Evolutionary conservation across 495 filamentous ascomycete genomes (phyloP), one percentile per base, ranked within the genome.

Genomic region (Lasiosphaeria miniovina): DNA sequence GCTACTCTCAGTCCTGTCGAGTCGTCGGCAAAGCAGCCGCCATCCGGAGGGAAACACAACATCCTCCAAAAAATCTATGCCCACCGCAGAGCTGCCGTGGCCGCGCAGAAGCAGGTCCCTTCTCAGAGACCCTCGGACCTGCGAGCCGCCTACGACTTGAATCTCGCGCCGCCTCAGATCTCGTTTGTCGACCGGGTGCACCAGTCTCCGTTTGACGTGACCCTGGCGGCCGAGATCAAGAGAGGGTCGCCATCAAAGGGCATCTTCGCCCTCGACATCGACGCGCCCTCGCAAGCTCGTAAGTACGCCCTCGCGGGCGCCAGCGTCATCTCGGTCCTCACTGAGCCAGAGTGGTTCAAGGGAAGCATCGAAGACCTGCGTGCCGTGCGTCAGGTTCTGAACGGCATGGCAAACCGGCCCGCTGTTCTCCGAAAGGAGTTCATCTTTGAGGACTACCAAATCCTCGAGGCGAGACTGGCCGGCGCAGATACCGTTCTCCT

Each of bases 291-390:
- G 9, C 94, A 99, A 75, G 94, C 94, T 49, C 85, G 89, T 55
- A 89, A 87, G 61, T 99, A 98, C 70, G 95, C 95, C 11, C 82
- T 92, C 7, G 92, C 95, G 12, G 95, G 94, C 24, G 95, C 94
- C 33, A 96, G 93, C 64, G 89, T 95, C 35, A 98, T 98, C 65
- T 97, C 93, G 10, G 95, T 99, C 11, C 84, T 99, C 55, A 99
- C 94, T 0, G 94, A 99, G 74, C 94, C 94, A 0, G 88, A 97
- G 65, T 99, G 92, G 92, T 99, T 99, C 77, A 98, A 97, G 74
- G 94, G 94, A 35, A 93, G 88, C 63, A 90, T 98, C 54, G 94
- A 99, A 55, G 94, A 99, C 70, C 77, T 99, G 40, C 87, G 91
- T 49, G 84, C 88, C 55, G 94, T 96, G 34, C 86, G 94, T 11